Evolutionary conservation across 2,329 filamentous ascomycete genomes (phyloP).

Genomic region (Escovopsis sp.): DNA sequence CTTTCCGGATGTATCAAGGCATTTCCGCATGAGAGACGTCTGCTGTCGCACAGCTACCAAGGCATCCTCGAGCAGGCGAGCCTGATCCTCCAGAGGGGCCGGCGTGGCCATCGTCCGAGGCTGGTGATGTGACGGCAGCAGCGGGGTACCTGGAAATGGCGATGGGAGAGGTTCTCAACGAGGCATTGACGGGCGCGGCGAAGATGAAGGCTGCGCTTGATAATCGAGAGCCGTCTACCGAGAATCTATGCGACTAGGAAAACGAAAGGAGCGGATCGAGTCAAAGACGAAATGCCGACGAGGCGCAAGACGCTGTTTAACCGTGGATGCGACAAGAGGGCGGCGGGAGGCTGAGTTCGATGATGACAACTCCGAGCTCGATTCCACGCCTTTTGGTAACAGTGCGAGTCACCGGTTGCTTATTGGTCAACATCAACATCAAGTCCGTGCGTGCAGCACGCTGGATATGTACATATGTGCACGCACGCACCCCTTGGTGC

Average conservation of each 20-base stretch:
- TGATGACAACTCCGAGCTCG: background rate
- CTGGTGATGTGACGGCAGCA: constrained; percentile 2
- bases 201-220: constrained; percentile 7
- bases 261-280: background rate
- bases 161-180: constrained; percentile 7
- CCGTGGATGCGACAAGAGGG: constrained; percentile 4
- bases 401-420: too few relatives aligned
- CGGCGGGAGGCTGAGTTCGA: constrained; percentile 2
- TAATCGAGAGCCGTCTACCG: background rate
- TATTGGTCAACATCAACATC: too few relatives aligned
- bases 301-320: constrained; percentile 5
- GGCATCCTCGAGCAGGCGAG: constrained; percentile 92
- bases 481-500: too few relatives aligned
- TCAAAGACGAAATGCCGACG: background rate
- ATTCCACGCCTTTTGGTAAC: too few relatives aligned
- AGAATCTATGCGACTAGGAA: constrained; percentile 1
- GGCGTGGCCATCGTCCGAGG: constrained; percentile 32
- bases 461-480: too few relatives aligned
- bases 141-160: constrained; percentile 19
- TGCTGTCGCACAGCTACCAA: constrained; percentile 93
- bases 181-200: constrained; percentile 10
- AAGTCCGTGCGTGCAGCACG: too few relatives aligned
- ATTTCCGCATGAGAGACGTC: constrained; percentile 93
- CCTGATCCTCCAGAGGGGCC: constrained; percentile 62
- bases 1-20: constrained; percentile 91